Base-by-base conservation (phyloP, 2,329 filamentous ascomycete genomes). In the Ilyonectria robusta region DNA sequence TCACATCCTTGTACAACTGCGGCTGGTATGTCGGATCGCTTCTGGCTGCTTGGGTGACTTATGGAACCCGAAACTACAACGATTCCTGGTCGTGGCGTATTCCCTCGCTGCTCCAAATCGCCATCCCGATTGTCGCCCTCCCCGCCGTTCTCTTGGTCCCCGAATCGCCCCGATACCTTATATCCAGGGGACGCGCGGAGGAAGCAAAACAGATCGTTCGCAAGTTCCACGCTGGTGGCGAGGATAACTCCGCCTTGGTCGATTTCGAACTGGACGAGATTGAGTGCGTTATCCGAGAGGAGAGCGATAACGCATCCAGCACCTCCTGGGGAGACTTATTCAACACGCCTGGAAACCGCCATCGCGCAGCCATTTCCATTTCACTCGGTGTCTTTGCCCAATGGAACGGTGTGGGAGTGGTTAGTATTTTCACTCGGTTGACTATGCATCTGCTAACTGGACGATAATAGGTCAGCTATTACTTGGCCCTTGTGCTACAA, bases 61-160 rank as follows among this genome's bases (percentile, higher is more conserved):
- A 54, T 13, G 68, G 68, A 11, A 70, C 68, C 2, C 63, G 62
- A 17, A 59, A 68, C 29, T 59, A 59, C 54, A 54, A 29, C 33
- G 40, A 51, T 19, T 35, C 50, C 65, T 84, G 82, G 83, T 79
- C 81, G 26, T 86, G 85, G 83, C 80, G 84, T 35, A 76, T 85
- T 15, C 85, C 85, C 5, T 86, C 83, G 17, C 75, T 85, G 10
- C 77, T 87, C 4, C 85, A 87, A 69, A 44, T 63, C 6, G 77
- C 75, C 50, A 80, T 82, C 6, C 67, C 67, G n/a, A 9, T 60
- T 3, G 9, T 69, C 17, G 63, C 55, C 1, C 61, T 69, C 5
- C 59, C 64, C 8, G 67, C 56, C 4, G 55, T 55, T 5, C 6
- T 65, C 9, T 13, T 69, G 58, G 50, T 69, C 8, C 67, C 67